A percentile compares a stretch with the other conserved stretches of the same genome.
phyloP scores from a whole-genome alignment of 768 basidiomycete species.

The Exsudoporus frostii region DNA sequence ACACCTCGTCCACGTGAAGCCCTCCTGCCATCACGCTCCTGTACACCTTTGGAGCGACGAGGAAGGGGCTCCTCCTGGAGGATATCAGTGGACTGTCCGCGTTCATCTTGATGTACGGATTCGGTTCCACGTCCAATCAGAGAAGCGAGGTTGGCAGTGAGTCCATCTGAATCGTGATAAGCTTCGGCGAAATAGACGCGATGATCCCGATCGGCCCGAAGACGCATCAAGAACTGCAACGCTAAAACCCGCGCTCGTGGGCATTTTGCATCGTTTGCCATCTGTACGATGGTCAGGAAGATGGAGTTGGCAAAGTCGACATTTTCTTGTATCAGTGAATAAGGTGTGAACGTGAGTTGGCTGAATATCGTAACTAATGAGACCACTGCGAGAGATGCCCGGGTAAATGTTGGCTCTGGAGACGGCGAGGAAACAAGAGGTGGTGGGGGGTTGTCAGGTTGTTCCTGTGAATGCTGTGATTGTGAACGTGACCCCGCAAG shows the following conservation, averaged over 20 bases:
- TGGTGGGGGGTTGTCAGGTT: constrained; percentile 35
- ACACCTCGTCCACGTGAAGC: constrained; percentile 51
- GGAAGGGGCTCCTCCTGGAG: constrained; percentile 27
- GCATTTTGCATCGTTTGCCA: constrained; percentile 46
- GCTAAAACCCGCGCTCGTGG: constrained; percentile 63
- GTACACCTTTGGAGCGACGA: constrained; percentile 47
- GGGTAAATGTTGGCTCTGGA: constrained; percentile 34
- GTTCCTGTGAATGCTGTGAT: constrained; percentile 43
- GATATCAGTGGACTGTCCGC: constrained; percentile 19
- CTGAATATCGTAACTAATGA: constrained; percentile 65
- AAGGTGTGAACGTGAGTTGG: constrained; percentile 68
- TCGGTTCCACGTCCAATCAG: constrained; percentile 55
- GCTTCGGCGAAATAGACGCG: constrained; percentile 65
- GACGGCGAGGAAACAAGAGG: constrained; percentile 25
- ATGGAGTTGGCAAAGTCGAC: constrained; percentile 52
- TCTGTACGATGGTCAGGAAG: constrained; percentile 48
- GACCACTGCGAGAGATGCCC: constrained; percentile 57
- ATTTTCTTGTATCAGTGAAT: constrained; percentile 45
- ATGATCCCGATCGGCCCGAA: constrained; percentile 90
- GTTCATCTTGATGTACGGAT: constrained; percentile 28
- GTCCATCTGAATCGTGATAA: constrained; percentile 54
- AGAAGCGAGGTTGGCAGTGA: constrained; percentile 55
- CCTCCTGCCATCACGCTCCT: constrained; percentile 51
- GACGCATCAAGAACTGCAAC: constrained; percentile 83
- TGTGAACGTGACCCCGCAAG: constrained; percentile 63